Evolutionary conservation across 768 basidiomycete genomes (phyloP), one percentile per base, ranked within the genome.

Genomic region (Lentinus tigrinus): DNA sequence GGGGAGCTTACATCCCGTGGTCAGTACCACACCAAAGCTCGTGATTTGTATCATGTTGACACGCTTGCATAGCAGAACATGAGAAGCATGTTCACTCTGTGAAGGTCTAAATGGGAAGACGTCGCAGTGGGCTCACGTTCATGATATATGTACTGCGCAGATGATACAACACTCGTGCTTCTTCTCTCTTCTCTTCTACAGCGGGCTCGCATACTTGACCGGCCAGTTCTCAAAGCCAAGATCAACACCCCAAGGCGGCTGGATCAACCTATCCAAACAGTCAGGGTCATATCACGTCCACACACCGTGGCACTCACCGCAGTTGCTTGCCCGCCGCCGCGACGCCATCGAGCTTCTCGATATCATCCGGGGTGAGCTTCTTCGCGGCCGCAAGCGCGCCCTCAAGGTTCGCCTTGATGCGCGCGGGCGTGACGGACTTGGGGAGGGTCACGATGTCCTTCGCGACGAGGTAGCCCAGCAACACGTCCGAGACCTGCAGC

Each of bases 221-320:
- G 72, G 69, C 87, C 86, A 88, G 66, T 88, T 72, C n/a, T 85
- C 85, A 65, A 89, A 88, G 9, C 87, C 87, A 47, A 88, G 81
- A 47, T 87, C 84, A 53, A 88, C 74, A 48, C 83, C 86, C 87
- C 87, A 90, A 16, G 81, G 80, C 27, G 87, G 88, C 66, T 76
- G 85, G 67, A 88, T 76, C 63, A 87, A 78, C 59, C 81, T 82
- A 27, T 17, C 28, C n/a, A 28, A 13, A 19, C 11, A 17, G 40
- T 50, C 5, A 57, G 44, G 23, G 9, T 28, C 9, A 13, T 43
- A 23, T 6, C 24, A 47, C 11, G 38, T 31, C 27, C 36, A 7
- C 17, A 9, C 3, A 46, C 17, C 74, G 36, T 60, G 8, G 9
- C 14, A 64, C 66, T 43, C 19, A 78, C 76, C 86, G 79, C 68